Evolutionary conservation across 305 asterid species (phyloP).

Genomic region (Fraxinus latifolia): DNA sequence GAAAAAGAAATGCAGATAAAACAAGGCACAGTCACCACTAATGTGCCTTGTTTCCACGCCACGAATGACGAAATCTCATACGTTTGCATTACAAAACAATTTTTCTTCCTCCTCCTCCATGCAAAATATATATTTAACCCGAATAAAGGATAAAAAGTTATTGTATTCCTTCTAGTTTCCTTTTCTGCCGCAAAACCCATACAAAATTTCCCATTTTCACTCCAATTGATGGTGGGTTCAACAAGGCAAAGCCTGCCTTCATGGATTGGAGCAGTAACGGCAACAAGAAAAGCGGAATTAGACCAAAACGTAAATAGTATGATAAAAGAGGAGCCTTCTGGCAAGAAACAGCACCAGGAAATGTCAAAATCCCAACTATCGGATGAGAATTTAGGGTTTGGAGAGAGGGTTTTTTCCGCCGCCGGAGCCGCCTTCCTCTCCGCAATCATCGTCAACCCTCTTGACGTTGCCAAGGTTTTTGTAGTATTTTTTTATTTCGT

Average conservation of each 20-base stretch:
- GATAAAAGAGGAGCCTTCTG: slow-evolving; percentile 25
- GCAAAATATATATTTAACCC: slow-evolving; percentile 13
- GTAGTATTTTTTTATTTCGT: not conserved
- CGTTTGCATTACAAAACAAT: not conserved
- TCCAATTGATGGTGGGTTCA: slow-evolving; percentile 39
- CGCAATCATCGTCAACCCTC: slow-evolving; percentile 79
- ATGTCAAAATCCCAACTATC: slow-evolving; percentile 27
- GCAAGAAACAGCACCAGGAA: not conserved
- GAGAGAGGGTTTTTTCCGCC: slow-evolving; percentile 72
- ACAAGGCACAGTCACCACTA: not conserved
- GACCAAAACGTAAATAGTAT: slow-evolving; percentile 25
- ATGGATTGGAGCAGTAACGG: slow-evolving; percentile 53
- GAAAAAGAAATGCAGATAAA: not conserved
- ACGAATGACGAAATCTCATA: slow-evolving; percentile 30
- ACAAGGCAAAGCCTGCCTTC: slow-evolving; percentile 52
- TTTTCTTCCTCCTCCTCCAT: slow-evolving; percentile 21
- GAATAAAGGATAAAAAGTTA: not conserved
- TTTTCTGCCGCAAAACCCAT: not conserved
- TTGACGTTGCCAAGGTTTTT: slow-evolving; percentile 84
- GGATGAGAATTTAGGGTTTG: slow-evolving; percentile 49
- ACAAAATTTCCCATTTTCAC: not conserved
- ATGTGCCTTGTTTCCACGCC: slow-evolving; percentile 42
- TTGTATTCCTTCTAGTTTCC: not conserved
- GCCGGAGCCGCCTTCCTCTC: slow-evolving; percentile 81
- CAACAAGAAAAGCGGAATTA: slow-evolving; percentile 43